Base-by-base conservation (phyloP, 495 filamentous ascomycete species). In the Xylaria palmicola region DNA sequence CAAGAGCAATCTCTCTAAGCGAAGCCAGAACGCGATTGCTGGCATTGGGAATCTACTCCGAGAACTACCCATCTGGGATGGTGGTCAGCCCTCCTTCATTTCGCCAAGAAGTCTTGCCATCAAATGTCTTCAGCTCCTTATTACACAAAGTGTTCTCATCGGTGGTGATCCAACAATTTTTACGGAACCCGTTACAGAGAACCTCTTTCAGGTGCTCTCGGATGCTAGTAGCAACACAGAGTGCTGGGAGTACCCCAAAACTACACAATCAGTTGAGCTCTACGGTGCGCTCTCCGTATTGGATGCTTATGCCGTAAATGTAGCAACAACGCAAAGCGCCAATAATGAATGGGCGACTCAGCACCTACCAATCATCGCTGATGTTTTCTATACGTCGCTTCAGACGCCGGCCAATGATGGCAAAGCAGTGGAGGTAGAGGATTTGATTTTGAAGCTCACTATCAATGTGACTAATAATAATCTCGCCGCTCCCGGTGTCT, bases 381-480 rank as follows among this genome's bases (percentile, higher is more conserved):
- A 71, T 24, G 52, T 75, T 6, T 63, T 82, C 34, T 62, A 67
- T 27, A 69, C 68, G 3, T 68, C 75, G 12, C 64, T 77, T 24
- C 61, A 49, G 10, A 66, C 63, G n/a, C 71, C 73, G 3, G 62
- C 67, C 5, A 68, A 68, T 22, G 67, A 68, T 27, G 64, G 64
- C 34, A 72, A 65, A 19, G 66, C 75, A 4, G 65, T 79, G 1
- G 75, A 79, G 3, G 65, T 79, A 1, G 75, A 79, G 43, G 69
- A 60, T 39, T 59, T 78, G 13, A 62, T 83, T 51, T 77, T 96
- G 48, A 86, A 90, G 56, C 85, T 98, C 26, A 83, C 87, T 45
- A 79, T 97, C 64, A 97, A 97, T 73, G 76, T 93, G 15, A 94
- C 92, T 15, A 97, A 97, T 75, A 90, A 90, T 65, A 90, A 89